A percentile compares a stretch with the other conserved stretches of the same genome.
phyloP scores from a whole-genome alignment of 306 rosid species.

The Arachis stenosperma region DNA sequence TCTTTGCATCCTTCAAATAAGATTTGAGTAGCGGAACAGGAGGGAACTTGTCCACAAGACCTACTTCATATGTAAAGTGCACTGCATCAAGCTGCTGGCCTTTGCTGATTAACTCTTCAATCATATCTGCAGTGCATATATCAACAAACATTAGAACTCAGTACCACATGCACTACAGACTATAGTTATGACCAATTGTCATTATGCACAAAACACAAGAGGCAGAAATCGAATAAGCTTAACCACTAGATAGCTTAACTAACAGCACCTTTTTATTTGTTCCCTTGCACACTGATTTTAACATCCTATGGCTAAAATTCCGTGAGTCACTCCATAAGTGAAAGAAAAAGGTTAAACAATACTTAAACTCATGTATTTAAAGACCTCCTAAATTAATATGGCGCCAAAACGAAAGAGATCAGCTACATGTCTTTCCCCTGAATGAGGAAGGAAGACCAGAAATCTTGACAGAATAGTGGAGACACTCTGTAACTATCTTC shows the following conservation, averaged over 20 bases:
- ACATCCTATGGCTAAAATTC: not conserved
- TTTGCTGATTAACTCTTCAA: conserved; percentile 85
- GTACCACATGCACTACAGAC: not conserved
- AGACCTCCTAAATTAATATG: too few species aligned
- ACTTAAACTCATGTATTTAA: too few species aligned
- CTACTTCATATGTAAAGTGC: conserved; percentile 93
- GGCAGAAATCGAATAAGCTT: not conserved
- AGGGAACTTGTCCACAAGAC: conserved; percentile 78
- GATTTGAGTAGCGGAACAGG: conserved; percentile 91
- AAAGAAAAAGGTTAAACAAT: not conserved
- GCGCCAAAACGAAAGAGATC: too few species aligned
- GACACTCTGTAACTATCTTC: too few species aligned
- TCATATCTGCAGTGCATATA: conserved; percentile 77
- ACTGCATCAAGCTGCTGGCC: conserved; percentile 99
- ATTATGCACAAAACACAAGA: not conserved
- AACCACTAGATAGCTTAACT: not conserved
- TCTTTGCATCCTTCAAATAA: conserved; percentile 92
- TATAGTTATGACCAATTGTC: too few species aligned
- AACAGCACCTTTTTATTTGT: not conserved
- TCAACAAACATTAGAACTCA: not conserved
- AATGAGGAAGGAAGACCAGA: too few species aligned
- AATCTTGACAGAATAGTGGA: too few species aligned
- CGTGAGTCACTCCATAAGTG: not conserved
- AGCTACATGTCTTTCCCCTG: too few species aligned
- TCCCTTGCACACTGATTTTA: conserved; percentile 4